These are phyloP conservation scores for rapeseed (Brassica napus) DNA, from an alignment of 345 rosid species.

Conservation along the genomic window Da-Ae NC_063447.1:15771501-15772000, in stretches of 20 bases:
- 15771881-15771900: not conserved
- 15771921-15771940: conserved; percentile 29
- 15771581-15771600: not conserved
- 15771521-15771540: conserved; percentile 18
- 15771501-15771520: not conserved
- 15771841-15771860: not conserved
- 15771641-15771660: not conserved
- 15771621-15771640: not conserved
- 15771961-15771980: not conserved
- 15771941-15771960: not conserved
- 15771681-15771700: not conserved
- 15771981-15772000: too few relatives aligned
- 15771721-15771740: not conserved
- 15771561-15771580: not conserved
- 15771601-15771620: not conserved
- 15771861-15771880: not conserved
- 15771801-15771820: conserved; percentile 34
- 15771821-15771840: conserved; percentile 33
- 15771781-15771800: not conserved
- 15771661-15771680: not conserved
- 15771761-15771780: not conserved
- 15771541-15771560: conserved; percentile 23
- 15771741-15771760: not conserved
- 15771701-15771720: not conserved
- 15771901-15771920: not conserved